Evolutionary conservation across 2,329 filamentous ascomycete species (phyloP).

Genomic region (Colletotrichum endophyticum): DNA sequence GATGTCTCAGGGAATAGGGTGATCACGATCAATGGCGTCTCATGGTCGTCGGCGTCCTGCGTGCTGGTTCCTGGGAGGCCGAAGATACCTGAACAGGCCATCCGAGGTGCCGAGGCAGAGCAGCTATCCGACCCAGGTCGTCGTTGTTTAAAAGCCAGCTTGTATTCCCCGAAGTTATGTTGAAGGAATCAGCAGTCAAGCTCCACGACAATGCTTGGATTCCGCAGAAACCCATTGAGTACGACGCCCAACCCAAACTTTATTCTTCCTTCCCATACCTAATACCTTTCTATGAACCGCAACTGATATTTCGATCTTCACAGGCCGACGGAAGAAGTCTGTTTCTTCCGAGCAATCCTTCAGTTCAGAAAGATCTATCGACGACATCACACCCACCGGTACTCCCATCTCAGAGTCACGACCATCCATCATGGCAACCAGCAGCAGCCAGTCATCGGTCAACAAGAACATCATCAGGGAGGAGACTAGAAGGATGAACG

Average conservation of each 20-base stretch:
- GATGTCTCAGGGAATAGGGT: background rate
- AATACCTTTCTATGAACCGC: background rate
- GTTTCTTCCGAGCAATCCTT: slow-evolving; percentile 6
- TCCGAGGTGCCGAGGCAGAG: background rate
- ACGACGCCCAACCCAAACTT: background rate
- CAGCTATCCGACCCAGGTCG: background rate
- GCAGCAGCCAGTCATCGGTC: background rate
- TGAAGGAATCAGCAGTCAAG: background rate
- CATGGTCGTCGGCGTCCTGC: background rate
- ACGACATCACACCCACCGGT: background rate
- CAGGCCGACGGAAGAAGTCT: slow-evolving; percentile 11
- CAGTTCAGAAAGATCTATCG: background rate
- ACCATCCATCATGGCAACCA: background rate
- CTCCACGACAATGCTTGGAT: slow-evolving; percentile 12
- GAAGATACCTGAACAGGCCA: background rate
- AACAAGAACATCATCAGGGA: background rate
- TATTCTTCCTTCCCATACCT: background rate
- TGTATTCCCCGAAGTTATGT: background rate
- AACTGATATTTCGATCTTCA: background rate
- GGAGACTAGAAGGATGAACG: background rate
- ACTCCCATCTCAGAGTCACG: background rate
- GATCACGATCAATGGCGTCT: background rate
- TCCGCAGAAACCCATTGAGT: slow-evolving; percentile 17
- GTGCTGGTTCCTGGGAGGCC: background rate
- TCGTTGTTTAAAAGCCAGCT: background rate